Base-by-base conservation (phyloP, 2,329 filamentous ascomycete species). In the Trichoderma atroviride region DNA sequence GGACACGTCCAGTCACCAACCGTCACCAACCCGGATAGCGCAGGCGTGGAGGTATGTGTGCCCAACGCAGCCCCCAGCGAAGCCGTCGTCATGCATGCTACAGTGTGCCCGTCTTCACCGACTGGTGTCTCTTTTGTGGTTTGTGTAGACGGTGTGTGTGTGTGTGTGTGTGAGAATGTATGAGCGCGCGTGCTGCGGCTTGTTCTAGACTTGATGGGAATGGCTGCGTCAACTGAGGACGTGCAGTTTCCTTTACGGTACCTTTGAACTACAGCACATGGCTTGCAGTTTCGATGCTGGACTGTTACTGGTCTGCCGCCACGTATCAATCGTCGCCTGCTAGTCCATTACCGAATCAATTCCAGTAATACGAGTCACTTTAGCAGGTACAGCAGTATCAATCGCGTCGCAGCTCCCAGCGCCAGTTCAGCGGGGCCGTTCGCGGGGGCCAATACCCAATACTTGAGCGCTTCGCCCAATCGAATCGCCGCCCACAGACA, bases 261-360 rank as follows among this genome's bases (percentile, higher is more conserved):
- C 40, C 40, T 43, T 43, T 43, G 47, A 24, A 24, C 47, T 24
- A 24, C 40, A 43, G 40, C 40, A n/a, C 37, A 24, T 50, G 22
- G 47, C 47, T 50, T 24, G n/a, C 47, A 50, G 47, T 6, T 22
- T 13, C 5, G 43, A n/a, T 50, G 16, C 43, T 22, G 43, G n/a
- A 24, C 11, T 5, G n/a, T 13, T 22, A 13, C 29, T 50, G 35
- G 14, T 24, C 35, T 47, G 29, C 35, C 33, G 29, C 50, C 62
- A 57, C 52, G 57, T 40, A 57, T 66, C 55, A 6, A 50, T 37
- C 55, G 29, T 57, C 27, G 53, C 24, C 19, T 37, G 40, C 35
- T 58, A 9, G 5, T n/a, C 60, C 63, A 67, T 67, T 67, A 59
- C 63, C 63, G 63, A 67, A 67, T 67, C 55, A 67, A 67, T 67